Conservation (phyloP, 768 basidiomycete species). For the Kwoniella shandongensis region DNA sequence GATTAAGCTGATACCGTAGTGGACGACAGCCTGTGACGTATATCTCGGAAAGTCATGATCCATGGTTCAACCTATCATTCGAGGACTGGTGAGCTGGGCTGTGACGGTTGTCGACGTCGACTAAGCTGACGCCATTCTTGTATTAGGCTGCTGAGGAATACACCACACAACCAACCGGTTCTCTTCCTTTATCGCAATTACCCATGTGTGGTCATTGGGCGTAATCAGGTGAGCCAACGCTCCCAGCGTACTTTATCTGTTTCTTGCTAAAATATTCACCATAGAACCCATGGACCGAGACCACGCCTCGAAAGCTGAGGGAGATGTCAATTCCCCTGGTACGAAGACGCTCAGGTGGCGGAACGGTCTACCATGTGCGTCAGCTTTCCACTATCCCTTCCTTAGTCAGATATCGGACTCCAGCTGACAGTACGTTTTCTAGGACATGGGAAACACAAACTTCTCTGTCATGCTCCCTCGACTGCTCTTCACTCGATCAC, state of each 20-base stretch:
- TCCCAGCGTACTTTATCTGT: too few species aligned
- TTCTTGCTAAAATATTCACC: background rate
- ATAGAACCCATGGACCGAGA: slow-evolving; percentile 96
- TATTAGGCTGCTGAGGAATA: slow-evolving; percentile 75
- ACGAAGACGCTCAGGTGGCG: slow-evolving; percentile 84
- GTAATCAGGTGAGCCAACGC: slow-evolving; percentile 65
- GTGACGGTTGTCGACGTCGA: background rate
- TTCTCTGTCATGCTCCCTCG: slow-evolving; percentile 91
- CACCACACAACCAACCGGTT: slow-evolving; percentile 65
- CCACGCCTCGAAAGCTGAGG: slow-evolving; percentile 67
- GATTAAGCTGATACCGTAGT: slow-evolving; percentile 9
- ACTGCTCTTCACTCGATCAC: slow-evolving; percentile 71
- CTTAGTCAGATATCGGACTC: background rate
- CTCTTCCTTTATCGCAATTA: slow-evolving; percentile 82
- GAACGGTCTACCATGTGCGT: slow-evolving; percentile 91
- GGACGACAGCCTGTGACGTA: slow-evolving; percentile 46
- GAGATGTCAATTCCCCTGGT: slow-evolving; percentile 68
- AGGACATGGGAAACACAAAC: slow-evolving; percentile 98
- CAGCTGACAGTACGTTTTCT: slow-evolving; percentile 2
- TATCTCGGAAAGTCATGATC: slow-evolving; percentile 73
- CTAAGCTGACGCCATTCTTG: slow-evolving; percentile 4
- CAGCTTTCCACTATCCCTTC: background rate
- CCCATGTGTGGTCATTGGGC: slow-evolving; percentile 88
- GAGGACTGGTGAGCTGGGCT: slow-evolving; percentile 74
- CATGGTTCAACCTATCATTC: slow-evolving; percentile 83